These are phyloP conservation scores for Scopulariopsis brevicaulis DNA, from an alignment of 2,329 filamentous ascomycete species.

Conservation along the genomic window DNA sequence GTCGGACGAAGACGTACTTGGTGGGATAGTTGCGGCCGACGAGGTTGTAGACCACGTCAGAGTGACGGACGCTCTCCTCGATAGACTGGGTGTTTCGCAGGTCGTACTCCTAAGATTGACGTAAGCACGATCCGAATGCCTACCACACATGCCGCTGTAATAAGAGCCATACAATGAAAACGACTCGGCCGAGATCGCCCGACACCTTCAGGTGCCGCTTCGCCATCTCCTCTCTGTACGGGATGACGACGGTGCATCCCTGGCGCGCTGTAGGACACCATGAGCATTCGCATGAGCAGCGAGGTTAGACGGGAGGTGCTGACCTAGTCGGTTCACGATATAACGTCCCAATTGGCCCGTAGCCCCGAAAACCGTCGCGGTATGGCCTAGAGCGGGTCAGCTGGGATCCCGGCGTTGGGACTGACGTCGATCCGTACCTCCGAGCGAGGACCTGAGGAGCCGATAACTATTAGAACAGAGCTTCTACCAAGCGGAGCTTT, in stretches of 20 bases:
- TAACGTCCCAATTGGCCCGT: slow-evolving; percentile 93
- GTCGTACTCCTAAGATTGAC: slow-evolving; percentile 68
- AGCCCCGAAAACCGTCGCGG: slow-evolving; percentile 94
- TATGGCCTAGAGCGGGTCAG: slow-evolving; percentile 58
- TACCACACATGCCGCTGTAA: neutral
- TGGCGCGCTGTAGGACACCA: slow-evolving; percentile 54
- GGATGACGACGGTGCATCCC: slow-evolving; percentile 89
- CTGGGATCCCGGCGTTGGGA: slow-evolving; percentile 9
- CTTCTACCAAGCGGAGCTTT: slow-evolving; percentile 1
- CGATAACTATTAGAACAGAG: slow-evolving; percentile 14
- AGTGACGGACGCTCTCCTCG: slow-evolving; percentile 92
- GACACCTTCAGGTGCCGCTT: slow-evolving; percentile 94
- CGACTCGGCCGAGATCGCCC: slow-evolving; percentile 84
- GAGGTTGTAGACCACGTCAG: slow-evolving; percentile 94
- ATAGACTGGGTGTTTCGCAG: slow-evolving; percentile 90
- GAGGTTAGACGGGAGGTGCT: slow-evolving; percentile 8
- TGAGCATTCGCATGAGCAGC: neutral
- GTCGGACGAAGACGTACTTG: slow-evolving; percentile 48
- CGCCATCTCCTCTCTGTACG: slow-evolving; percentile 93
- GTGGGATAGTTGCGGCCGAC: slow-evolving; percentile 91
- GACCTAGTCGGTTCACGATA: slow-evolving; percentile 88
- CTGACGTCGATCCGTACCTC: slow-evolving; percentile 47
- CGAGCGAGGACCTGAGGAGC: slow-evolving; percentile 62
- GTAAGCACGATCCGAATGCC: neutral
- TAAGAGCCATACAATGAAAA: slow-evolving; percentile 64